These are phyloP conservation scores for Salix udensis DNA, from an alignment of 345 rosid genomes.

Conservation along the genomic window DNA sequence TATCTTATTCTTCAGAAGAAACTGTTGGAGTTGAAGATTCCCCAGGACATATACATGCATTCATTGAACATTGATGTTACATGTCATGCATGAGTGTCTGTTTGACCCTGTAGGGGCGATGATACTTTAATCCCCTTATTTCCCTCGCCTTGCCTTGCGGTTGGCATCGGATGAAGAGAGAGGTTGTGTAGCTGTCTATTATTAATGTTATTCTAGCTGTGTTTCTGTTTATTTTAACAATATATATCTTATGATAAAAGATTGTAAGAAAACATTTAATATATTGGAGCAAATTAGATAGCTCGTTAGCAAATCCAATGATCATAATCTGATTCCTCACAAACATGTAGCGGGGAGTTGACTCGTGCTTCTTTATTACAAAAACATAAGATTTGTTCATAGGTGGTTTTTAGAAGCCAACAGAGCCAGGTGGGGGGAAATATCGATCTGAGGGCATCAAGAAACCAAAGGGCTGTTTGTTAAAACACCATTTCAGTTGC, in stretches of 20 bases:
- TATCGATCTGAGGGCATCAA: not conserved
- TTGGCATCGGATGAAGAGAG: not conserved
- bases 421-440: not conserved
- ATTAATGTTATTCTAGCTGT: too few relatives aligned
- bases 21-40: not conserved
- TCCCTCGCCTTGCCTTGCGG: too few relatives aligned
- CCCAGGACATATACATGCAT: not conserved
- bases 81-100: not conserved
- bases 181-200: too few relatives aligned
- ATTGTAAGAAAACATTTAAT: too few relatives aligned
- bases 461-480: not conserved
- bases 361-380: not conserved
- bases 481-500: not conserved
- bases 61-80: not conserved
- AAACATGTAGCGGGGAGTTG: slow-evolving; percentile 7
- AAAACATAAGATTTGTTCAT: slow-evolving; percentile 8
- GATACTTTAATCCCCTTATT: not conserved
- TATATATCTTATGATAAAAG: too few relatives aligned
- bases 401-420: not conserved
- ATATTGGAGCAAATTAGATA: not conserved
- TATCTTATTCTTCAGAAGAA: not conserved
- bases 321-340: not conserved
- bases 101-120: not conserved
- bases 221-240: too few relatives aligned
- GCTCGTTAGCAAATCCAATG: not conserved